Percentiles rank a stretch among this genome's conserved stretches.
Evolutionary conservation across 768 basidiomycete genomes (phyloP).

Genomic region (Lanmaoa rubissima): DNA sequence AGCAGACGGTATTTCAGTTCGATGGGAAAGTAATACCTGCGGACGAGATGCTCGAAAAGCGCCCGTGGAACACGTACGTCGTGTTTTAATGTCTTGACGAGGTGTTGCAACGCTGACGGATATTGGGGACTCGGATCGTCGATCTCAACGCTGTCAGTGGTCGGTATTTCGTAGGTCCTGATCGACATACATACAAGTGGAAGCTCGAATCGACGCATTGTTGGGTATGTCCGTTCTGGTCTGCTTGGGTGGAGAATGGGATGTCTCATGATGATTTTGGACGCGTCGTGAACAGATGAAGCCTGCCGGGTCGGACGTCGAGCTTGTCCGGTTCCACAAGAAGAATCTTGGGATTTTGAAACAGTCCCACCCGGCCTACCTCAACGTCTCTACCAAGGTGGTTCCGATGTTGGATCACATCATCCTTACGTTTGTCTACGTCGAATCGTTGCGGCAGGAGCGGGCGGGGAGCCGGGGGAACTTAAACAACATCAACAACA

Average conservation of each 20-base stretch:
- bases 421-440: slow-evolving; percentile 27
- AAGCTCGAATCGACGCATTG: slow-evolving; percentile 24
- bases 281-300: slow-evolving; percentile 17
- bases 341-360: slow-evolving; percentile 23
- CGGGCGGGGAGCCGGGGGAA: not conserved
- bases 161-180: slow-evolving; percentile 33
- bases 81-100: not conserved
- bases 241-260: not conserved
- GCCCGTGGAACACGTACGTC: slow-evolving; percentile 19
- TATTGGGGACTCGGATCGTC: not conserved
- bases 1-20: slow-evolving; percentile 13
- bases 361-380: slow-evolving; percentile 21
- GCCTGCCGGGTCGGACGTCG: slow-evolving; percentile 2
- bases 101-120: not conserved
- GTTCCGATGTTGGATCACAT: slow-evolving; percentile 25
- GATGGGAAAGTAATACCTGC: slow-evolving; percentile 12
- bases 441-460: slow-evolving; percentile 19
- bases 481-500: not conserved
- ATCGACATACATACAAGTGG: slow-evolving; percentile 35
- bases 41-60: slow-evolving; percentile 12
- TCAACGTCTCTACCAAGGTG: slow-evolving; percentile 16
- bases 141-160: slow-evolving; percentile 17
- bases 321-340: slow-evolving; percentile 25
- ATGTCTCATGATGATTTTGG: not conserved
- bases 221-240: slow-evolving; percentile 18